Percentiles rank a stretch among this genome's conserved stretches.
Conservation (phyloP, 2,329 filamentous ascomycete species). For the Pestalotiopsis sp. region DNA sequence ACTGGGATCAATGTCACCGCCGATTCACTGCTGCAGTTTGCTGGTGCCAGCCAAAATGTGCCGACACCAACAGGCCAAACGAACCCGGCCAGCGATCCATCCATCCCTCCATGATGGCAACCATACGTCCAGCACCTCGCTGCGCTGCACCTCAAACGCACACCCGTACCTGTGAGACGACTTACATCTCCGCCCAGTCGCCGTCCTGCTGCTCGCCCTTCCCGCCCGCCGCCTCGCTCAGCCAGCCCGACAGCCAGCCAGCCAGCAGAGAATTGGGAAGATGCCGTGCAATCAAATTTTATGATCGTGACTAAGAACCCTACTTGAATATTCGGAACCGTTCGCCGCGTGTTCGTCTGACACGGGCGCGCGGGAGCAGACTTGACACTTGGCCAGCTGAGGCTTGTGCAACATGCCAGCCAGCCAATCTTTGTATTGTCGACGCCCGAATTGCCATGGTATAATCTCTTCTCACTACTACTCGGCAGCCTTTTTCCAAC, state of each 20-base stretch:
- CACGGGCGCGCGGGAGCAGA: neutral
- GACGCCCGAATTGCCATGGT: neutral
- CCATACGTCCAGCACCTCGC: neutral
- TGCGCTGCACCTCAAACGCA: neutral
- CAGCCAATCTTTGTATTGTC: neutral
- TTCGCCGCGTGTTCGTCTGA: neutral
- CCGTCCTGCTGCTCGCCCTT: neutral
- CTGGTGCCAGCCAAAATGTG: neutral
- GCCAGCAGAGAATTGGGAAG: too few relatives aligned
- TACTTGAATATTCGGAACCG: neutral
- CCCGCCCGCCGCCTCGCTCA: neutral
- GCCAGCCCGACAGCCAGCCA: neutral
- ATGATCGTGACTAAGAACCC: constrained; percentile 5
- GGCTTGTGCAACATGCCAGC: neutral
- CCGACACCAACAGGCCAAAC: too few relatives aligned
- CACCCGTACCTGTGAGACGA: neutral
- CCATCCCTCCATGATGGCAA: neutral
- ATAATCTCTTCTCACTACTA: neutral
- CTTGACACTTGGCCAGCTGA: neutral
- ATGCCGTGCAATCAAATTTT: neutral
- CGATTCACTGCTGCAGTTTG: neutral
- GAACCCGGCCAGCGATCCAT: too few relatives aligned
- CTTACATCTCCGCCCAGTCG: neutral
- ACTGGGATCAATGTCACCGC: neutral
- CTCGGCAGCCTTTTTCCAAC: neutral